Conservation (phyloP, 2,329 filamentous ascomycete species). For the Cytospora schulzeri region DNA sequence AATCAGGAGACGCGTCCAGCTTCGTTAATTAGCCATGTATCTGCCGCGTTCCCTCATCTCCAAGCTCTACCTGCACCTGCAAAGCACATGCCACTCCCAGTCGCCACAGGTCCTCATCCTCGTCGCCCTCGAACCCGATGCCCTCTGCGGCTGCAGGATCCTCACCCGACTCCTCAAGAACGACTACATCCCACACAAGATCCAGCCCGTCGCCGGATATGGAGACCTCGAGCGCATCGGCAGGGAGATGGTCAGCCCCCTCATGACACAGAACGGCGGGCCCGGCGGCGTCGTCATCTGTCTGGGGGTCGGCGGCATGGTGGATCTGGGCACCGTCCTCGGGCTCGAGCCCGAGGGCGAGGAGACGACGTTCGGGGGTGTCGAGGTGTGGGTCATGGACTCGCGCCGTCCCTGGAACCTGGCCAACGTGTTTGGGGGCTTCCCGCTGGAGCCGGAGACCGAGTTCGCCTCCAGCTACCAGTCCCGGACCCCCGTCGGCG, state of each 20-base stretch:
- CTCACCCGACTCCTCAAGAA: conserved; percentile 91
- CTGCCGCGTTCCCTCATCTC: conserved; percentile 87
- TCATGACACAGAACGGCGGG: conserved; percentile 84
- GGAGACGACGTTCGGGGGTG: conserved; percentile 72
- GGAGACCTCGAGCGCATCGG: conserved; percentile 82
- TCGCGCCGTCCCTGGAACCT: conserved; percentile 92
- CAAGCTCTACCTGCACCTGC: conserved; percentile 87
- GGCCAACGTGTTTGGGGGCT: conserved; percentile 86
- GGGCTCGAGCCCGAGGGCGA: conserved; percentile 72
- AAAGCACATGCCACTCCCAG: conserved; percentile 83
- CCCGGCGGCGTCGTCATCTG: conserved; percentile 89
- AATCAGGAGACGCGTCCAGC: conserved; percentile 37
- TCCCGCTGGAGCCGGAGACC: conserved; percentile 55
- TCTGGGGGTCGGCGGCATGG: conserved; percentile 87
- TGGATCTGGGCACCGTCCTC: conserved; percentile 80
- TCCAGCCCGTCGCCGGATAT: conserved; percentile 92
- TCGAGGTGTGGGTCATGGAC: conserved; percentile 95
- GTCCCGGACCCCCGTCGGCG: conserved; percentile 62
- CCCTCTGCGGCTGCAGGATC: conserved; percentile 92
- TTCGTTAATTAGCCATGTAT: conserved; percentile 68
- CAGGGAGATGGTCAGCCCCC: conserved; percentile 75
- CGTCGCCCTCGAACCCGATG: conserved; percentile 91
- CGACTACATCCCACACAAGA: conserved; percentile 97
- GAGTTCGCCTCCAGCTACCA: conserved; percentile 50
- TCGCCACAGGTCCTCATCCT: conserved; percentile 90